Conservation (phyloP, 306 rosid genomes). For the Oemleria cerasiformis region DNA sequence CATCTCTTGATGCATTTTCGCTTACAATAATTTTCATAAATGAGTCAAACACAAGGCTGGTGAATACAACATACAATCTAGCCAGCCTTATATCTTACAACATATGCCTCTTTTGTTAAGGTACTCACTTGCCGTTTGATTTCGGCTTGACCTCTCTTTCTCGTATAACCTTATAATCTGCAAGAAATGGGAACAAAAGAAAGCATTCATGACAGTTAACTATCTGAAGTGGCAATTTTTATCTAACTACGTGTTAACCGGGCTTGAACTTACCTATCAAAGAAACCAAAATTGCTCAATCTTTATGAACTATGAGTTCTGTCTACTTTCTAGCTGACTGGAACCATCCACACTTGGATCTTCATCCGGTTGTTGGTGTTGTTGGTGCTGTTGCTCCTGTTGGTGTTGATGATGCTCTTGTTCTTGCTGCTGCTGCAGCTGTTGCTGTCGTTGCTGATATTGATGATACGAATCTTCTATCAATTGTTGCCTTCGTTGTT, state of each 20-base stretch:
- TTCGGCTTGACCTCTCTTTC: not conserved
- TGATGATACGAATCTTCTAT: slow-evolving; percentile 10
- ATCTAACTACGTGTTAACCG: not conserved
- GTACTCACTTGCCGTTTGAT: not conserved
- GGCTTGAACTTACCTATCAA: slow-evolving; percentile 7
- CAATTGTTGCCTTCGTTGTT: slow-evolving; percentile 20
- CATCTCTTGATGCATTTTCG: not conserved
- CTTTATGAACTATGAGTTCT: not conserved
- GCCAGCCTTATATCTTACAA: not conserved
- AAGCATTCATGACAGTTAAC: not conserved
- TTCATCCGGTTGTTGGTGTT: slow-evolving; percentile 15
- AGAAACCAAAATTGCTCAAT: not conserved
- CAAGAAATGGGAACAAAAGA: not conserved
- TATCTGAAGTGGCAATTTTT: not conserved
- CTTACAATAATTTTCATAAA: not conserved
- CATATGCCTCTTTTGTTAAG: not conserved
- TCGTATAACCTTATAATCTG: not conserved
- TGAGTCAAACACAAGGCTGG: not conserved
- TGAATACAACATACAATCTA: not conserved
- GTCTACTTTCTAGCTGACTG: slow-evolving; percentile 12
- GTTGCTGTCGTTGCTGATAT: not conserved
- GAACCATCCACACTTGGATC: slow-evolving; percentile 14
- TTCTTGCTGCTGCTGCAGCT: slow-evolving; percentile 13
- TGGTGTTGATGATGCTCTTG: slow-evolving; percentile 4
- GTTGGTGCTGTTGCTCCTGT: slow-evolving; percentile 16